A percentile compares a stretch with the other conserved stretches of the same genome.
Evolutionary conservation across 345 rosid genomes (phyloP).

Genomic region (Pelargonium nanum): DNA sequence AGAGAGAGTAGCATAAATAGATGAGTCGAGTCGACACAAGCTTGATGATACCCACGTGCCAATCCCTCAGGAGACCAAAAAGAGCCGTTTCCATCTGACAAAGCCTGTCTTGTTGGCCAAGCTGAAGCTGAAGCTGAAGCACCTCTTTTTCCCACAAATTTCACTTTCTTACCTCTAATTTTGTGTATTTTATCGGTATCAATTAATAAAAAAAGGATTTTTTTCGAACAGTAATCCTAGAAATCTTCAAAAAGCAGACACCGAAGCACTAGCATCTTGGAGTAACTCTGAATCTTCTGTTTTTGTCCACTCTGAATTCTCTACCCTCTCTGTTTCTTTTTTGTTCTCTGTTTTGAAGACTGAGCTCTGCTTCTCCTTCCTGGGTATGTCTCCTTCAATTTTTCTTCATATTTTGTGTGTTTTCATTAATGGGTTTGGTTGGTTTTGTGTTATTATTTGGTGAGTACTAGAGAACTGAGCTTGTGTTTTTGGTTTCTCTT

Average conservation of each 20-base stretch:
- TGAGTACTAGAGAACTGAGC: too few species aligned
- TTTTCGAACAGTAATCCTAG: background rate
- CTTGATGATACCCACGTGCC: background rate
- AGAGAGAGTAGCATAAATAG: background rate
- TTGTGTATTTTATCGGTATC: too few species aligned
- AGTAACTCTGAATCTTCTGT: background rate
- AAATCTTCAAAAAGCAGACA: background rate
- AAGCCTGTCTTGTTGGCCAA: background rate
- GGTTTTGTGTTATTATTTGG: background rate
- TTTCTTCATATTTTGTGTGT: background rate
- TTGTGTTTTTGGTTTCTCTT: background rate
- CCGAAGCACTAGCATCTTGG: background rate
- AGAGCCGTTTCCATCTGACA: background rate
- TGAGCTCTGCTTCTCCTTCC: background rate
- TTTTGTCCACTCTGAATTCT: background rate
- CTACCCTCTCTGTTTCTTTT: background rate
- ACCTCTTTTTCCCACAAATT: background rate
- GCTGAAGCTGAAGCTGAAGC: background rate
- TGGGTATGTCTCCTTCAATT: background rate
- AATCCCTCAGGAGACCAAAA: background rate
- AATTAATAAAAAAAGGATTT: background rate
- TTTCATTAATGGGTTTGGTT: background rate
- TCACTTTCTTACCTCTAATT: background rate
- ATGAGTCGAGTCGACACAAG: background rate
- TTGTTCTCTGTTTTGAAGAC: background rate